Percentiles rank a stretch among this genome's conserved stretches.
Conservation (phyloP, 2,329 filamentous ascomycete genomes). For the Cordyceps pruinosa region DNA sequence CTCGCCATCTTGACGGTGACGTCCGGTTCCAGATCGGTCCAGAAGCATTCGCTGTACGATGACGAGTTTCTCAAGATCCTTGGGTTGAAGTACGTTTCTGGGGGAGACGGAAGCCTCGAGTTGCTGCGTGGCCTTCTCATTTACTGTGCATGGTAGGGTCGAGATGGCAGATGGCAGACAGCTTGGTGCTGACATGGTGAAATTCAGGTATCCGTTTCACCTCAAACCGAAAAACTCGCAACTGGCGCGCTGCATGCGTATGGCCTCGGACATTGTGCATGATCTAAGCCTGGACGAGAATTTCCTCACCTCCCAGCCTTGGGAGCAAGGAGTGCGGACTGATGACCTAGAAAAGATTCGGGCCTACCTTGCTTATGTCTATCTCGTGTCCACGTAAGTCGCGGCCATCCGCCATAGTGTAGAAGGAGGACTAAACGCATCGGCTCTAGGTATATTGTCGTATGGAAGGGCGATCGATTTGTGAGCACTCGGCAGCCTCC, state of each 20-base stretch:
- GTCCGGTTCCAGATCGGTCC: neutral
- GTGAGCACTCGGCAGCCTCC: neutral
- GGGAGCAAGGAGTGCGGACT: neutral
- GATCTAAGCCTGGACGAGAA: slow-evolving; percentile 7
- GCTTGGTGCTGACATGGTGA: neutral
- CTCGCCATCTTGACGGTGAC: slow-evolving; percentile 9
- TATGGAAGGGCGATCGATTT: slow-evolving; percentile 6
- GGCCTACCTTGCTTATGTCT: slow-evolving; percentile 3
- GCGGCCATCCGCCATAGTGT: neutral
- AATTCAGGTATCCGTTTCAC: slow-evolving; percentile 10
- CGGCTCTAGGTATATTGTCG: neutral
- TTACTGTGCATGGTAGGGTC: slow-evolving; percentile 9
- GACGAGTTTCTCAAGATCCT: slow-evolving; percentile 10
- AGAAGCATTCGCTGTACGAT: slow-evolving; percentile 8
- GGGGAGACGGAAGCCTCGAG: slow-evolving; percentile 5
- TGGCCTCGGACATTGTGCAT: slow-evolving; percentile 6
- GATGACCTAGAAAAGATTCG: slow-evolving; percentile 7
- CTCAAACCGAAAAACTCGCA: slow-evolving; percentile 5
- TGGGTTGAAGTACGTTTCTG: slow-evolving; percentile 4
- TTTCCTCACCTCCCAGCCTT: neutral
- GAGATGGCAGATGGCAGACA: neutral
- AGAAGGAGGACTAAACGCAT: neutral
- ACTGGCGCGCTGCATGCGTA: slow-evolving; percentile 8
- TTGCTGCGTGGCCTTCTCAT: slow-evolving; percentile 1
- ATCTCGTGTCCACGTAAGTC: slow-evolving; percentile 9